These are phyloP conservation scores for Xylaria grammica DNA, from an alignment of 495 filamentous ascomycete genomes.

Conservation along the genomic window DNA sequence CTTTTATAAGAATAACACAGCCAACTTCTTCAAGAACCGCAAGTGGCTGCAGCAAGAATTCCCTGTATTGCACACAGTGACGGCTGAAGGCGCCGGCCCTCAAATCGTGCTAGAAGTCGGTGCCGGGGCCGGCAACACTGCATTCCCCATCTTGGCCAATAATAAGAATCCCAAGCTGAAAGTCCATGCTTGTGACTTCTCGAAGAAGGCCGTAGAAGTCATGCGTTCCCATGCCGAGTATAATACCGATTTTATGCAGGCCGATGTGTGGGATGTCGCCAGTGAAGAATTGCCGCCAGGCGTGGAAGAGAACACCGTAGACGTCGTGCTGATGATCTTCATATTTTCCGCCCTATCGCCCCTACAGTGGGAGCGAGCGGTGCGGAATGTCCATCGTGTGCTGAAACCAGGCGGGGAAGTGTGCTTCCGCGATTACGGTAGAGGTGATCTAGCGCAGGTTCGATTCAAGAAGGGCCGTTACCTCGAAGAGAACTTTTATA, in stretches of 20 bases:
- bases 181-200: slow-evolving; percentile 93
- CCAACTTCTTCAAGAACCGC: slow-evolving; percentile 97
- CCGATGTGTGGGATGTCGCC: slow-evolving; percentile 92
- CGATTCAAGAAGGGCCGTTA: slow-evolving; percentile 93
- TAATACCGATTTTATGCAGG: slow-evolving; percentile 69
- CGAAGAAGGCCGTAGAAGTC: slow-evolving; percentile 84
- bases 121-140: slow-evolving; percentile 94
- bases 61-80: slow-evolving; percentile 75
- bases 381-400: slow-evolving; percentile 78
- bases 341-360: slow-evolving; percentile 93
- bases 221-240: slow-evolving; percentile 73
- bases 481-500: slow-evolving; percentile 95
- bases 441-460: slow-evolving; percentile 94
- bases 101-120: slow-evolving; percentile 84
- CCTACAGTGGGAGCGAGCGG: slow-evolving; percentile 78
- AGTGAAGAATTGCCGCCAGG: slow-evolving; percentile 73
- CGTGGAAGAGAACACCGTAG: slow-evolving; percentile 75
- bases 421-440: slow-evolving; percentile 93
- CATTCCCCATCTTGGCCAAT: slow-evolving; percentile 81
- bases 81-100: slow-evolving; percentile 63
- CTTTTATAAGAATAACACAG: slow-evolving; percentile 94
- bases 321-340: slow-evolving; percentile 93
- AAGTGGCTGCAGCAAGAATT: slow-evolving; percentile 98
- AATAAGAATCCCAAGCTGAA: slow-evolving; percentile 81
- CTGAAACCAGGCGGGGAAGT: slow-evolving; percentile 89